Conservation (phyloP, 257 asterid genomes). For the Penstemon barbatus region DNA sequence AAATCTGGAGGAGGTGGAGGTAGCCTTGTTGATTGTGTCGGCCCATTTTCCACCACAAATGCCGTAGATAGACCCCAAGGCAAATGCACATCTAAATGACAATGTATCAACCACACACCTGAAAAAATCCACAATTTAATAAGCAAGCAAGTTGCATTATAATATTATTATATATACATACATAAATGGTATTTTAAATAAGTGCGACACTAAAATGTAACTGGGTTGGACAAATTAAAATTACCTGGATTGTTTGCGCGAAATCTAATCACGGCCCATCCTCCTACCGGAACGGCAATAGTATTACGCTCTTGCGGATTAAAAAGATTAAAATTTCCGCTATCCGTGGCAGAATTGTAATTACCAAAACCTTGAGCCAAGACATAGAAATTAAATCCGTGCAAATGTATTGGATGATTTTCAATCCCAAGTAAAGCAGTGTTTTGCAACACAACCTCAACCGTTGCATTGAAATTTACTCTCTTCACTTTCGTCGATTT, state of each 20-base stretch:
- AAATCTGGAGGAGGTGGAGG: conserved; percentile 79
- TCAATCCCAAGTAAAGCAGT: conserved; percentile 53
- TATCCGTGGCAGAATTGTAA: conserved; percentile 37
- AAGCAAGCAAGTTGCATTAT: not conserved
- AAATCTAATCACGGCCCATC: conserved; percentile 67
- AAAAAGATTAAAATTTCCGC: conserved; percentile 38
- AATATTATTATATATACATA: too few species aligned
- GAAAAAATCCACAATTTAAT: not conserved
- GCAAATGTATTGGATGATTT: conserved; percentile 66
- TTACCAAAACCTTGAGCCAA: conserved; percentile 69
- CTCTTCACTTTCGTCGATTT: conserved; percentile 55
- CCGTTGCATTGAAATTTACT: conserved; percentile 42
- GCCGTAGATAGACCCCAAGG: conserved; percentile 73
- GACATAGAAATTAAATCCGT: conserved; percentile 58
- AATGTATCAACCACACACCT: conserved; percentile 82
- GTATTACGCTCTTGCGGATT: conserved; percentile 67
- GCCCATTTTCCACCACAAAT: conserved; percentile 70
- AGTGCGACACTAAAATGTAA: not conserved
- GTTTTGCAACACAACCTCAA: conserved; percentile 57
- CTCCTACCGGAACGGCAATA: conserved; percentile 62
- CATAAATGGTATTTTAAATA: not conserved
- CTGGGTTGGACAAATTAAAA: not conserved
- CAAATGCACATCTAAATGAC: conserved; percentile 80
- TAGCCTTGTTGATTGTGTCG: conserved; percentile 46
- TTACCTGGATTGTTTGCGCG: conserved; percentile 65